These are phyloP conservation scores for Musa beccarii DNA, from an alignment of 176 grass and related monocot genomes.

Conservation along the genomic window DNA sequence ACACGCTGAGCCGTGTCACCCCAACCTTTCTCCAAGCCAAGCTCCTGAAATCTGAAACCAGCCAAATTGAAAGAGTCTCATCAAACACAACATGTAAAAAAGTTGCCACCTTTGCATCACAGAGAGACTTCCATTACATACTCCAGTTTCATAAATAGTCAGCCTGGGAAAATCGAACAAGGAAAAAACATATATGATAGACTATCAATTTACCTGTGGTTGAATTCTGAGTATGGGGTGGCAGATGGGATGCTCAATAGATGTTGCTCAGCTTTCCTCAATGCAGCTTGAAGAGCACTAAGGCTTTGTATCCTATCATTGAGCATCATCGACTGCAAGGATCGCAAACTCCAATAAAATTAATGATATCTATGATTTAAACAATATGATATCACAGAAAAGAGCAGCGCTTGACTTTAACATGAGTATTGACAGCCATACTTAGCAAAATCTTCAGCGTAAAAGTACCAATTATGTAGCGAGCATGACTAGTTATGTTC, in stretches of 20 bases:
- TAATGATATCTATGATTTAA: too few relatives aligned
- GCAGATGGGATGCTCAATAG: slow-evolving; percentile 50
- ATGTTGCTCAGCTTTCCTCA: slow-evolving; percentile 94
- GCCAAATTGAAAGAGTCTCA: background rate
- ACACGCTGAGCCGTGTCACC: slow-evolving; percentile 74
- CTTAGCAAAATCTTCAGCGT: too few relatives aligned
- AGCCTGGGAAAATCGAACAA: background rate
- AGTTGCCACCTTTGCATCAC: too few relatives aligned
- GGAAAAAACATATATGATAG: background rate
- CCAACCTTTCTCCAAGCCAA: slow-evolving; percentile 96
- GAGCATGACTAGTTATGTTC: too few relatives aligned
- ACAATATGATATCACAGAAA: too few relatives aligned
- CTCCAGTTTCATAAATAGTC: background rate
- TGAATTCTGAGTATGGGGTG: slow-evolving; percentile 78
- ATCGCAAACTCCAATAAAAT: too few relatives aligned
- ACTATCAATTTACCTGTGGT: slow-evolving; percentile 48
- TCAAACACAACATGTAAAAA: background rate
- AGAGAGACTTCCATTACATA: background rate
- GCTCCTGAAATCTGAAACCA: slow-evolving; percentile 78
- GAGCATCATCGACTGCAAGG: slow-evolving; percentile 85
- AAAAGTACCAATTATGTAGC: too few relatives aligned
- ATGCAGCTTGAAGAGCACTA: slow-evolving; percentile 60
- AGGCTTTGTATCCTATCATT: slow-evolving; percentile 96
- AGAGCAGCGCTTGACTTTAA: too few relatives aligned
- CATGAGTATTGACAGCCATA: too few relatives aligned